Evolutionary conservation across 75 land plant genomes (phyloP).

Genomic region (Pinus taeda): DNA sequence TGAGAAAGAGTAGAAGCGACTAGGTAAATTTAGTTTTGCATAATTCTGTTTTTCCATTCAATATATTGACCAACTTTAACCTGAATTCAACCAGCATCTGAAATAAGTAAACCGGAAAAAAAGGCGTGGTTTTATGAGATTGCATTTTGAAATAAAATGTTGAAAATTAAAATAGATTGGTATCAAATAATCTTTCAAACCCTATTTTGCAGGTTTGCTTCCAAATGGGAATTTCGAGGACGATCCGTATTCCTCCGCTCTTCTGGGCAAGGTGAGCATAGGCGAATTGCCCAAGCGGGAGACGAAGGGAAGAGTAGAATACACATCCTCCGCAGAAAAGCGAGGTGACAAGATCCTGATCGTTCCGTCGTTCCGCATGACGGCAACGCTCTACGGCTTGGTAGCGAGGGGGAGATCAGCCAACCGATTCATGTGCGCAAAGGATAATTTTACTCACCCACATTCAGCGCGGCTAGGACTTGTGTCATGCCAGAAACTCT

Average conservation of each 20-base stretch:
- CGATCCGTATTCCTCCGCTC: neutral
- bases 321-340: neutral
- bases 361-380: slow-evolving; percentile 1
- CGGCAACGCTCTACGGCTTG: neutral
- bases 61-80: no score
- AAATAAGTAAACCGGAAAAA: no score
- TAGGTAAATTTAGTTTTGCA: no score
- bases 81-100: no score
- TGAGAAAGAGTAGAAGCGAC: no score
- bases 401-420: slow-evolving; percentile 49
- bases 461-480: slow-evolving; percentile 60
- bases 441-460: slow-evolving; percentile 45
- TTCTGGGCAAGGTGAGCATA: neutral
- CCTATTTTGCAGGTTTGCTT: slow-evolving; percentile 4
- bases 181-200: no score
- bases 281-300: neutral
- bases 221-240: slow-evolving; percentile 6
- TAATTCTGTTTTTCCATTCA: no score
- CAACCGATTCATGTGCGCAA: slow-evolving; percentile 35
- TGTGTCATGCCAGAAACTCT: slow-evolving; percentile 56
- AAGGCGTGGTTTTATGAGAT: no score
- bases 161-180: no score
- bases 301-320: neutral
- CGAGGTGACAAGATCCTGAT: neutral
- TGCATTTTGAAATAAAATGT: no score